Conservation (phyloP, 2,329 filamentous ascomycete genomes). For the Hysterium pulicare region DNA sequence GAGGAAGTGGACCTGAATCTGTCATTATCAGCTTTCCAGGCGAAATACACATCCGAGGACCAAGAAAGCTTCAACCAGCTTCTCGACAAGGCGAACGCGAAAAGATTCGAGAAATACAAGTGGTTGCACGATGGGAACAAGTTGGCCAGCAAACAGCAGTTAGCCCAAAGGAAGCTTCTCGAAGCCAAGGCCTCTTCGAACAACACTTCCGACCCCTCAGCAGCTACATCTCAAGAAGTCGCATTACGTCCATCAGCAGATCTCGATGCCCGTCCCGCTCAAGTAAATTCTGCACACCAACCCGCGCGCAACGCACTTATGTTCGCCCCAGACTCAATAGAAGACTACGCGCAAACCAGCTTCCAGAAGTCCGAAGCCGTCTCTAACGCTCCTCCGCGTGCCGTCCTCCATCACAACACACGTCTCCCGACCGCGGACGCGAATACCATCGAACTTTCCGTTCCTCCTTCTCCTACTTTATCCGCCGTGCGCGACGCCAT, state of each 20-base stretch:
- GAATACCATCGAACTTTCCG: slow-evolving; percentile 18
- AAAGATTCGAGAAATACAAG: slow-evolving; percentile 76
- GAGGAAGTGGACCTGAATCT: slow-evolving; percentile 68
- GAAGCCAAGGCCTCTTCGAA: slow-evolving; percentile 43
- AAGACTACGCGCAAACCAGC: slow-evolving; percentile 55
- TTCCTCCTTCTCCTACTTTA: slow-evolving; percentile 74
- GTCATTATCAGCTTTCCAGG: slow-evolving; percentile 80
- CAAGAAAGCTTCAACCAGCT: slow-evolving; percentile 96
- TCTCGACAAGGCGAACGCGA: slow-evolving; percentile 85
- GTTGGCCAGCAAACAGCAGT: slow-evolving; percentile 61
- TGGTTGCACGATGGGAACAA: slow-evolving; percentile 91
- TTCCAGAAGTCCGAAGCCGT: slow-evolving; percentile 65
- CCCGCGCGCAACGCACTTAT: slow-evolving; percentile 78
- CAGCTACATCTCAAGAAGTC: slow-evolving; percentile 31
- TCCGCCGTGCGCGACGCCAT: slow-evolving; percentile 82
- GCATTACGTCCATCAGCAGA: slow-evolving; percentile 59
- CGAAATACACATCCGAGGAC: slow-evolving; percentile 94
- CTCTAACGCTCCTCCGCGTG: slow-evolving; percentile 72
- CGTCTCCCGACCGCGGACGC: slow-evolving; percentile 58
- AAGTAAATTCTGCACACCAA: slow-evolving; percentile 63
- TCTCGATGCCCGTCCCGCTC: slow-evolving; percentile 70
- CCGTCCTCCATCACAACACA: slow-evolving; percentile 78
- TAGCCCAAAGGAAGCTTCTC: slow-evolving; percentile 70
- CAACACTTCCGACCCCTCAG: slow-evolving; percentile 13
- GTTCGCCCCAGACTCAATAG: slow-evolving; percentile 69